Percentiles rank a stretch among this genome's conserved stretches.
phyloP scores from a whole-genome alignment of 2,329 filamentous ascomycete species.

The Canariomyces notabilis region DNA sequence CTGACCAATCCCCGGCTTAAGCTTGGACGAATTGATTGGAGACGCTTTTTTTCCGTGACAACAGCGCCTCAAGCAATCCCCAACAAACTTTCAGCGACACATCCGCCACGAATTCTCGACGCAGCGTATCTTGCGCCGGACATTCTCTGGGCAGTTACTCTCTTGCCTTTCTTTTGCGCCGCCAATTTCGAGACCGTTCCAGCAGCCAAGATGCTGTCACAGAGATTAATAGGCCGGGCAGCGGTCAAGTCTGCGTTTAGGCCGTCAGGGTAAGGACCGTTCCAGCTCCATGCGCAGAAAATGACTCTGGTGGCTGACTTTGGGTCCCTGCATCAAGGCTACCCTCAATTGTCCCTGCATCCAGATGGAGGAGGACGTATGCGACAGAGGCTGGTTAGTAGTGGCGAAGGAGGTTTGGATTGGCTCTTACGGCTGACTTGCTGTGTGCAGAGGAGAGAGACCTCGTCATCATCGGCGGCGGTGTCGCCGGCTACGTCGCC shows the following conservation, averaged over 20 bases:
- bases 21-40: slow-evolving; percentile 19
- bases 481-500: slow-evolving; percentile 96
- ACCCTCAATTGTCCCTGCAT: slow-evolving; percentile 44
- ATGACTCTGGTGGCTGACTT: slow-evolving; percentile 26
- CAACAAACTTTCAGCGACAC: slow-evolving; percentile 15
- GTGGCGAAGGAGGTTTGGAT: slow-evolving; percentile 38
- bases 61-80: slow-evolving; percentile 11
- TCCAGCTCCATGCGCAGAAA: slow-evolving; percentile 20
- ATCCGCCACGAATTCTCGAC: slow-evolving; percentile 7
- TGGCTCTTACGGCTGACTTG: slow-evolving; percentile 31
- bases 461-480: slow-evolving; percentile 94
- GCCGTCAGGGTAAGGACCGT: slow-evolving; percentile 45
- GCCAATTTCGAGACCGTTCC: background rate
- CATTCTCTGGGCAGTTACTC: slow-evolving; percentile 11
- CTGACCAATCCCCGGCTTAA: slow-evolving; percentile 15
- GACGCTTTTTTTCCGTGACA: slow-evolving; percentile 22
- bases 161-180: slow-evolving; percentile 14
- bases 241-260: slow-evolving; percentile 54
- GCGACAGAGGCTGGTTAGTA: slow-evolving; percentile 53
- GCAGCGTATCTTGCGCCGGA: slow-evolving; percentile 7
- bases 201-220: slow-evolving; percentile 50
- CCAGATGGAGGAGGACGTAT: slow-evolving; percentile 54
- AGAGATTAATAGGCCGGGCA: slow-evolving; percentile 56
- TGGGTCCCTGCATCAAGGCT: slow-evolving; percentile 34
- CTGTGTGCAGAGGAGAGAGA: slow-evolving; percentile 77